These are phyloP conservation scores for Multifurca ochricompacta DNA, from an alignment of 768 basidiomycete species.

Conservation along the genomic window DNA sequence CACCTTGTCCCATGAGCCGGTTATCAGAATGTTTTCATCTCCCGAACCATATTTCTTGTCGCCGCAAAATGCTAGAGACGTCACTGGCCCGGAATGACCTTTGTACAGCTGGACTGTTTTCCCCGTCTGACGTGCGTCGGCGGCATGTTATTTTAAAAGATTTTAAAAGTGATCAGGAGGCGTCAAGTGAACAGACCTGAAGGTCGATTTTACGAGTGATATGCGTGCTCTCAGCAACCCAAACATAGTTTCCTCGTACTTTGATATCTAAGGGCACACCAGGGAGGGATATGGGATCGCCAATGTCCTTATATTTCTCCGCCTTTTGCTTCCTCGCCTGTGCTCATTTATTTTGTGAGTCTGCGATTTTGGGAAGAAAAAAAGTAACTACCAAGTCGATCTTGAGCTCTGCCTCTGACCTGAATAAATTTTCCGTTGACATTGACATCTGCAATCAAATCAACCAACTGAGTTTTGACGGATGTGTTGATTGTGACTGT, in stretches of 20 bases:
- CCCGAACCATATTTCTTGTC: conserved; percentile 34
- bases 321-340: conserved; percentile 72
- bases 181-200: conserved; percentile 46
- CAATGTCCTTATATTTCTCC: conserved; percentile 58
- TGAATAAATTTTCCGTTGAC: conserved; percentile 14
- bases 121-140: conserved; percentile 50
- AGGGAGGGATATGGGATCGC: conserved; percentile 67
- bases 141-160: too few relatives aligned
- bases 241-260: conserved; percentile 58
- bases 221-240: conserved; percentile 85
- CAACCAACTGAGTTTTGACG: too few relatives aligned
- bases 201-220: conserved; percentile 67
- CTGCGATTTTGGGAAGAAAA: not conserved
- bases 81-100: conserved; percentile 88
- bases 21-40: conserved; percentile 55
- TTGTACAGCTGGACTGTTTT: conserved; percentile 67
- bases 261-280: conserved; percentile 70
- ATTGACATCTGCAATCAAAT: too few relatives aligned
- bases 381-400: conserved; percentile 42
- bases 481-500: too few relatives aligned
- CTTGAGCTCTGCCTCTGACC: conserved; percentile 42
- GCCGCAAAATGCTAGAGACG: conserved; percentile 64
- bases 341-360: not conserved
- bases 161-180: too few relatives aligned
- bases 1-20: conserved; percentile 92